Percentiles rank a stretch among this genome's conserved stretches.
These are phyloP conservation scores for Rhodotorula graminis DNA, from an alignment of 768 basidiomycete genomes.

Conservation along the genomic window DNA sequence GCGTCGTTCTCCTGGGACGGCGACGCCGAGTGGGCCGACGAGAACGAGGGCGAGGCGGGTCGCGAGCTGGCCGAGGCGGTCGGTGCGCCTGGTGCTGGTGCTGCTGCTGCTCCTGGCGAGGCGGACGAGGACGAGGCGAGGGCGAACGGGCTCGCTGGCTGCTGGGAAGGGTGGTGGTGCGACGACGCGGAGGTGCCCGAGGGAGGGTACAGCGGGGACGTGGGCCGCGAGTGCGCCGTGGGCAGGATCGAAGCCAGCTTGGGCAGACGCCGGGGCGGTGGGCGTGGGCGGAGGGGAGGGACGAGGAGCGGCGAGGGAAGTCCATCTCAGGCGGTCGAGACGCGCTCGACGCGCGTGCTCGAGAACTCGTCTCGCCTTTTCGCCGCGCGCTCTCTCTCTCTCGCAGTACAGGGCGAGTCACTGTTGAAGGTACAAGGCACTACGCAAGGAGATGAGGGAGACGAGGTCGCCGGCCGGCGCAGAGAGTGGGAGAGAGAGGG, in stretches of 20 bases:
- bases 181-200: neutral
- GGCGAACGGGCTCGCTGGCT: neutral
- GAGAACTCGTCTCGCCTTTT: neutral
- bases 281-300: neutral
- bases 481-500: neutral
- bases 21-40: neutral
- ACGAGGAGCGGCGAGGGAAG: neutral
- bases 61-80: no score
- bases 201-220: neutral
- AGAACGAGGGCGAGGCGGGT: neutral
- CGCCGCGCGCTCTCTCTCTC: neutral
- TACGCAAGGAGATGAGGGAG: neutral
- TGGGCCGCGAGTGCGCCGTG: neutral
- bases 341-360: no score
- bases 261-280: neutral
- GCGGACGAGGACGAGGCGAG: neutral
- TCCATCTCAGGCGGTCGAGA: neutral
- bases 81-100: no score
- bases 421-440: neutral
- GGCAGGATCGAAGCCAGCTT: conserved; percentile 6
- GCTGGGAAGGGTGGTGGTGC: no score
- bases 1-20: neutral
- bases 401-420: neutral
- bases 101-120: no score
- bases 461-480: neutral